Base-by-base conservation (phyloP, 2,329 filamentous ascomycete species). In the Aspergillus pseudoterreus region DNA sequence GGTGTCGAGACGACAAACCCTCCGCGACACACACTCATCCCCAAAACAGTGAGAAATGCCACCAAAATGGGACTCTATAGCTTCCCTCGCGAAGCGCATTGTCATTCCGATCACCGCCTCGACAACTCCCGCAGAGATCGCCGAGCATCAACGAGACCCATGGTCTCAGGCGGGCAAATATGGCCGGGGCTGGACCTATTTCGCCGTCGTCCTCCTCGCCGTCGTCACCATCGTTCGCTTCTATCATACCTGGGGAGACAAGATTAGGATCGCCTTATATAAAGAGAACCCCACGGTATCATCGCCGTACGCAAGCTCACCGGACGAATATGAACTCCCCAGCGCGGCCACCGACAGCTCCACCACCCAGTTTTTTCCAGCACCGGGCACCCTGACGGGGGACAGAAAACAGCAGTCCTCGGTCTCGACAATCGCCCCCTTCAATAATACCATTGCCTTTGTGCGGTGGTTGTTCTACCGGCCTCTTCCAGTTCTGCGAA, bases 201-300 rank as follows among this genome's bases (percentile, higher is more conserved):
- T 96, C 64, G 85, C 87, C 47, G 70, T 95, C 45, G 83, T 85
- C 46, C 70, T 96, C 53, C 79, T 92, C 57, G 79, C 81, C 24
- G 63, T 83, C 49, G 84, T 92, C 4, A 74, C 87, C 10, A 63
- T 86, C 10, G 77, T 92, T 66, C 84, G 90, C 59, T 79, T 88
- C 66, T 96, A 92, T 78, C 88, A 96, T 71, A 85, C 87, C 60
- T 96, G 90, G 86, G 90, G 92, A 62, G 92, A 96, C 76, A 95
- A 94, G 75, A 90, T 95, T 59, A 84, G 92, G 59, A 88, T 92
- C 60, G 92, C 90, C 56, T 83, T 94, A 54, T 89, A 94, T 75
- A 92, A 95, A 74, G 86, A 94, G 65, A 84, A 90, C 67, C 79
- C 89, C 62, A 80, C 88, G 64, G 80, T 85, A 82, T 67, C 81